phyloP scores from a whole-genome alignment of 2,329 filamentous ascomycete genomes.

The Ophiostoma novo-ulmi region DNA sequence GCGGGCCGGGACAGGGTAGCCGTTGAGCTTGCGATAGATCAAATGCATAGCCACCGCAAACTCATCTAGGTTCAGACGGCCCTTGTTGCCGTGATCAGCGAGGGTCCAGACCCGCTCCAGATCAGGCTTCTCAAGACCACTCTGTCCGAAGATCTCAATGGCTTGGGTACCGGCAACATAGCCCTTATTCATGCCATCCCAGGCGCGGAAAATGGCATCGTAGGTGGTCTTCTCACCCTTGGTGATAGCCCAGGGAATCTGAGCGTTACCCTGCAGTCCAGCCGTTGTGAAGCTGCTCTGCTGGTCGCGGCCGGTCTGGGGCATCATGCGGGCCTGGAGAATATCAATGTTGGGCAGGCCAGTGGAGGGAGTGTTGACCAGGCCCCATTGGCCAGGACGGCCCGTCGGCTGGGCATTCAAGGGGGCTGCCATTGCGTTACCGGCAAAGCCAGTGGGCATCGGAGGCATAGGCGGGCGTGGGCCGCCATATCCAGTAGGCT shows the following conservation, averaged over 20 bases:
- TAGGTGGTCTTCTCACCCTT: constrained; percentile 98
- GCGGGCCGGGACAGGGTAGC: constrained; percentile 82
- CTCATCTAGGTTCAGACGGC: constrained; percentile 89
- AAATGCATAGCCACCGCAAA: constrained; percentile 99
- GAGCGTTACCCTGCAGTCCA: constrained; percentile 86
- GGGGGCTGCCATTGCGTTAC: constrained; percentile 60
- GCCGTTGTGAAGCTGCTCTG: constrained; percentile 65
- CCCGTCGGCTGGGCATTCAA: constrained; percentile 94
- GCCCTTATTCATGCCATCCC: constrained; percentile 91
- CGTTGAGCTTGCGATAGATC: constrained; percentile 95
- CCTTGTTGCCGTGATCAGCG: constrained; percentile 88
- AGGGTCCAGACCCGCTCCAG: constrained; percentile 93
- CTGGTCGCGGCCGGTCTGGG: constrained; percentile 81
- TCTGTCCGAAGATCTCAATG: constrained; percentile 96
- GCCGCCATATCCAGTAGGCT: constrained; percentile 74
- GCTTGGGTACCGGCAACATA: constrained; percentile 88
- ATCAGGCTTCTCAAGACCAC: constrained; percentile 83
- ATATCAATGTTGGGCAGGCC: constrained; percentile 92
- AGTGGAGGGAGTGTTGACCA: constrained; percentile 86
- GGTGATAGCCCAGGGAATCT: constrained; percentile 96
- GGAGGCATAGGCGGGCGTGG: constrained; percentile 83
- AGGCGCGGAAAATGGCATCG: constrained; percentile 88
- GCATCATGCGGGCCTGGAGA: constrained; percentile 93
- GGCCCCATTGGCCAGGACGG: constrained; percentile 91
- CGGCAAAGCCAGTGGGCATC: constrained; percentile 57